Percentiles rank a stretch among this genome's conserved stretches.
These are phyloP conservation scores for Apiospora malaysiana DNA, from an alignment of 2,329 filamentous ascomycete species.

Conservation along the genomic window DNA sequence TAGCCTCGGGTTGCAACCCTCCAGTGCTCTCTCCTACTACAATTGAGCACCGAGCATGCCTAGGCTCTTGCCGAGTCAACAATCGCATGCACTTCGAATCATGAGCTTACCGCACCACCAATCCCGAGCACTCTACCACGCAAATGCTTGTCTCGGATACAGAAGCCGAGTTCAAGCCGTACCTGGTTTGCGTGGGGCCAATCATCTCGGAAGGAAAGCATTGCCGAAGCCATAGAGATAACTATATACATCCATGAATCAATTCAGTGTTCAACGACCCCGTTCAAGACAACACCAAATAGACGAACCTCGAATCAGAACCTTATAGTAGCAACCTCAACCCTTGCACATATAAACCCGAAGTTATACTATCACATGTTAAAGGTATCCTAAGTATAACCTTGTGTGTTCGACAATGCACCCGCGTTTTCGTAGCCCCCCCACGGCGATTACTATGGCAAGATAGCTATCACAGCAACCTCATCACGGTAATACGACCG, in stretches of 20 bases:
- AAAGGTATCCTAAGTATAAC: background rate
- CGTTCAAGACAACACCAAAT: background rate
- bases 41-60: background rate
- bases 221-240: background rate
- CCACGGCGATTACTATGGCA: background rate
- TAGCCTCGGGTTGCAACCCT: constrained; percentile 9
- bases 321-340: background rate
- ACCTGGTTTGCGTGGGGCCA: background rate
- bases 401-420: background rate
- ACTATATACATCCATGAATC: background rate
- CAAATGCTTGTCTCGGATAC: background rate
- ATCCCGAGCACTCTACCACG: background rate
- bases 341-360: background rate
- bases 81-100: background rate
- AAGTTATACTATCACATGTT: background rate
- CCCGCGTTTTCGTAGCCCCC: background rate
- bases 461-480: background rate
- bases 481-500: background rate
- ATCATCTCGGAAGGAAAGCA: background rate
- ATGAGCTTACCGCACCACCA: constrained; percentile 3
- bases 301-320: background rate
- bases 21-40: too few relatives aligned
- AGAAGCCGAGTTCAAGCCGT: background rate
- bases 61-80: background rate
- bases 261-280: background rate